Conservation (phyloP, 2,329 filamentous ascomycete species). For the Calonectria naviculata region DNA sequence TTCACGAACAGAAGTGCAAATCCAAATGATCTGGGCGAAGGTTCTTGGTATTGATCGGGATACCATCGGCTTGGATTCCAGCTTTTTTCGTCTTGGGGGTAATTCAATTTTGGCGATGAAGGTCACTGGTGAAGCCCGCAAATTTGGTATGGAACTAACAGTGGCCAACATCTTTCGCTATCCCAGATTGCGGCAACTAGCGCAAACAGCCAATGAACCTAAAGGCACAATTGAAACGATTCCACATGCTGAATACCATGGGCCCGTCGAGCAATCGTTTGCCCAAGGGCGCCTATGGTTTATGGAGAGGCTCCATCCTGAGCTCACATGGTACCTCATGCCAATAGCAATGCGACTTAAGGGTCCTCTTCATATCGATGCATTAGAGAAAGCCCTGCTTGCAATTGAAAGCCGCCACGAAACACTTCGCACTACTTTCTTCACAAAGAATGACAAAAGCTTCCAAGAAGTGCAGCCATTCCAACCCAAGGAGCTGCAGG, state of each 20-base stretch:
- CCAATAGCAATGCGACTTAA: neutral
- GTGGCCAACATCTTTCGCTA: conserved; percentile 27
- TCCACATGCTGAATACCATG: neutral
- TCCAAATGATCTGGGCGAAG: conserved; percentile 51
- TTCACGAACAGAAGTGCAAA: conserved; percentile 20
- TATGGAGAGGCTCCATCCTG: neutral
- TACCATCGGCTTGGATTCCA: conserved; percentile 53
- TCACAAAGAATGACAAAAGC: neutral
- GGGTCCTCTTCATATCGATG: neutral
- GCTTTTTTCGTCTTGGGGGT: conserved; percentile 62
- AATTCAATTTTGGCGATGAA: conserved; percentile 63
- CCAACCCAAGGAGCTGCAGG: neutral
- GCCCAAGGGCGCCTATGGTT: neutral
- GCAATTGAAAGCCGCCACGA: neutral
- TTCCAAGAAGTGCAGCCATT: neutral
- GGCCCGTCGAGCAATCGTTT: neutral
- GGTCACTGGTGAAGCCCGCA: conserved; percentile 42
- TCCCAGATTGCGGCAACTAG: neutral
- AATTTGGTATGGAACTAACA: conserved; percentile 10
- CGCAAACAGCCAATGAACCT: neutral
- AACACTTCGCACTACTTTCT: neutral
- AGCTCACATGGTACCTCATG: neutral
- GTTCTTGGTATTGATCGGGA: conserved; percentile 47
- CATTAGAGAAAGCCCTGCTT: neutral
- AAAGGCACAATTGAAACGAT: neutral